Base-by-base conservation (phyloP, 768 basidiomycete genomes). In the Leccinum variicolor region DNA sequence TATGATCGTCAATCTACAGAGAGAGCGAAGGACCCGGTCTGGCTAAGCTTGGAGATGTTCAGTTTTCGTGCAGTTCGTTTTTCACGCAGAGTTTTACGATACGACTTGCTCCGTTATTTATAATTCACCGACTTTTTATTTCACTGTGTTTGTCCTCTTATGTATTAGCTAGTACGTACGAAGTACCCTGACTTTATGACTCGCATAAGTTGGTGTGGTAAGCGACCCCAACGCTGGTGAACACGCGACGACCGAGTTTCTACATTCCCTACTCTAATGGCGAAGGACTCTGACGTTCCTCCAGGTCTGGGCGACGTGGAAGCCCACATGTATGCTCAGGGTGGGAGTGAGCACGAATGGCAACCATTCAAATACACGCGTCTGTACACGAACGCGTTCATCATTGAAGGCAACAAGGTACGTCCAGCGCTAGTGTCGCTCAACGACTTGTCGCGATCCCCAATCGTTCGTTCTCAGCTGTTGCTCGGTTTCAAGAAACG, bases 401-500 rank as follows among this genome's bases (percentile, higher is more conserved):
- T 91, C 51, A 67, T 85, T 10, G 73, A 84, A 23, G 76, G 78
- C 49, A 72, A 74, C 50, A 81, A 81, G 73, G 83, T 83, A 51
- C 39, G 62, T 36, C 47, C 43, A 4, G 48, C 26, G 43, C 15
- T 21, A 33, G 31, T 6, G 7, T 26, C 9, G 28, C 19, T 8
- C n/a, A 17, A 21, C 15, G 26, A 34, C 14, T 21, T 21, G 4
- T n/a, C 7, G 43, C 29, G 17, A 49, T 39, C 15, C 29, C 31
- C 15, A 23, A 25, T 31, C 23, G 82, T 2, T 85, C 21, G 11
- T 43, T 84, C 81, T 53, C 80, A 90, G 85, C 71, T 92, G 14
- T 72, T 92, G 15, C 78, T 92, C 9, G 90, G 90, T 4, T 81
- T 81, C 64, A 92, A 92, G 72, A 92, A 92, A 68, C 79, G 90